Percentiles rank a stretch among this genome's conserved stretches.
Evolutionary conservation across 2,329 filamentous ascomycete species (phyloP).

Genomic region (Diaporthe citri): DNA sequence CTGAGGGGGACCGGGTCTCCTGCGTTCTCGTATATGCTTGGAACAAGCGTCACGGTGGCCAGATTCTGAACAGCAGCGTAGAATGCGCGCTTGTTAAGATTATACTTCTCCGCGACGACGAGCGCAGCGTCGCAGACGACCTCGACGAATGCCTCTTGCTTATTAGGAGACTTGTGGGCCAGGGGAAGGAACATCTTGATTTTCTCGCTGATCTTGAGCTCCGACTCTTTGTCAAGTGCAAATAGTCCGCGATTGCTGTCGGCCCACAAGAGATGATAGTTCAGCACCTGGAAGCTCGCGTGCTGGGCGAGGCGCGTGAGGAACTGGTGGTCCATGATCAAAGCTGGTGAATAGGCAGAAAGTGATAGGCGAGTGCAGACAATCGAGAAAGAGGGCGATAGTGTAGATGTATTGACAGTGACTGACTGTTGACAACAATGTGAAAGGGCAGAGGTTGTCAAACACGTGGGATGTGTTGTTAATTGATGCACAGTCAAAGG

Average conservation of each 20-base stretch:
- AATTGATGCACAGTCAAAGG: not conserved
- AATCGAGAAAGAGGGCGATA: not conserved
- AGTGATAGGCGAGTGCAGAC: not conserved
- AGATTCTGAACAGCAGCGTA: not conserved
- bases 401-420: no score
- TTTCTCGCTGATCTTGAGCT: not conserved
- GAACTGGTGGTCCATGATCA: not conserved
- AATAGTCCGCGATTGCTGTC: not conserved
- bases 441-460: not conserved
- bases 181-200: not conserved
- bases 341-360: not conserved
- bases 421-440: not conserved
- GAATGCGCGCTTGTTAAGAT: not conserved
- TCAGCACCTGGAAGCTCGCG: not conserved
- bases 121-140: not conserved
- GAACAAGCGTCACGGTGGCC: not conserved
- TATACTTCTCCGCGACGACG: not conserved
- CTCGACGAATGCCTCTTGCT: not conserved
- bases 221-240: not conserved
- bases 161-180: not conserved
- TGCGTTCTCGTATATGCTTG: not conserved
- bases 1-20: not conserved
- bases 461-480: not conserved
- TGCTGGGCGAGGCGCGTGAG: not conserved
- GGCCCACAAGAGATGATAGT: not conserved